phyloP scores from a whole-genome alignment of 2,329 filamentous ascomycete species.

The Xylariomycetidae sp. region DNA sequence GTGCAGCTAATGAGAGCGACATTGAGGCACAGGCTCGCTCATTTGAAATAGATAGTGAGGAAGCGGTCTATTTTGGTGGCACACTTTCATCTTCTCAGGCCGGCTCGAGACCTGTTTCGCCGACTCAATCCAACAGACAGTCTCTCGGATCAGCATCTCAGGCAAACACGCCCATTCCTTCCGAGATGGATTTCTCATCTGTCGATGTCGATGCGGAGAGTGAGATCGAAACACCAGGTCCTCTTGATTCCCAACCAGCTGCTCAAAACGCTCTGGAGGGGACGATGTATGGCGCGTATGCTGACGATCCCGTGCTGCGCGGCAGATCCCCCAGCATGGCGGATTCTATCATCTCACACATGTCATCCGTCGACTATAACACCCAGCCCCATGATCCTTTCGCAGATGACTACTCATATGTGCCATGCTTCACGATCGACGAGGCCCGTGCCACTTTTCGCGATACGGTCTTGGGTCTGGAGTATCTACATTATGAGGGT shows the following conservation, averaged over 20 bases:
- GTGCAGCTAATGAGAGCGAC: constrained; percentile 52
- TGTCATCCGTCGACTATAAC: constrained; percentile 61
- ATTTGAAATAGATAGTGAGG: constrained; percentile 15
- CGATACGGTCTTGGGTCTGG: constrained; percentile 86
- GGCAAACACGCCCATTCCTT: constrained; percentile 26
- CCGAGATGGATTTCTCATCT: constrained; percentile 29
- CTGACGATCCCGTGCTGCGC: constrained; percentile 52
- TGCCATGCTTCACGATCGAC: constrained; percentile 85
- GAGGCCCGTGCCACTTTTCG: constrained; percentile 81
- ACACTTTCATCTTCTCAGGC: constrained; percentile 16
- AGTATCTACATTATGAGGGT: constrained; percentile 87
- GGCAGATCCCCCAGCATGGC: constrained; percentile 75
- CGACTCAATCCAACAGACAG: constrained; percentile 41
- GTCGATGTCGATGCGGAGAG: constrained; percentile 36
- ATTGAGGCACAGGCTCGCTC: constrained; percentile 29
- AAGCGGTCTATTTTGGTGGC: too few species aligned
- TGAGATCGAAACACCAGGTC: constrained; percentile 50
- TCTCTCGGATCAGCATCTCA: constrained; percentile 40
- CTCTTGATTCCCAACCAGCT: constrained; percentile 47
- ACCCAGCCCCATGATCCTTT: constrained; percentile 58
- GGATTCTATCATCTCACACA: constrained; percentile 68
- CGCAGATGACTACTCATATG: constrained; percentile 86
- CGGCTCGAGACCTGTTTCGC: constrained; percentile 36
- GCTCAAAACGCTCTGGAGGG: constrained; percentile 64
- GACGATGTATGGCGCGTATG: constrained; percentile 71